Base-by-base conservation (phyloP, 805 yeast species). In the Brettanomyces anomalus region DNA sequence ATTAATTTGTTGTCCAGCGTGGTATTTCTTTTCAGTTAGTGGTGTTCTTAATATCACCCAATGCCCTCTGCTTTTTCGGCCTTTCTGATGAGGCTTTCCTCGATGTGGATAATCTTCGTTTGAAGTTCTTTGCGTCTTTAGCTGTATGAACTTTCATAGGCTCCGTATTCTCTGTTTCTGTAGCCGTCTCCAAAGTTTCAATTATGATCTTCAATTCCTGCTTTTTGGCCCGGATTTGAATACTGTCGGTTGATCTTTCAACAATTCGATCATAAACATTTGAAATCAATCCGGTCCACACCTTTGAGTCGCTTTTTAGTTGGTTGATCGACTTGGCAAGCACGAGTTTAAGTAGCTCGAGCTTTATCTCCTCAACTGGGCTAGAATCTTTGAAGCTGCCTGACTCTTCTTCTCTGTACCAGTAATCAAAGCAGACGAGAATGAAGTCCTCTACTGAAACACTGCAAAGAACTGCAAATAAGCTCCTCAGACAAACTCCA, bases 371-470 rank as follows among this genome's bases (percentile, higher is more conserved):
- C 35, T 17, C 37, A 20, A 18, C 26, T 14, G 21, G n/a, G n/a
- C n/a, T n/a, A n/a, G n/a, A n/a, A n/a, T n/a, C 21, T 17, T 35
- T 35, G 37, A 14, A 20, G 7, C 8, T 20, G 26, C 7, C 26
- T 17, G 15, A 6, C 10, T 36, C 11, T 13, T 16, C 34, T 5
- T 14, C 33, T 6, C 14, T 15, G 15, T 21, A 39, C 42, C 42
- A 39, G 5, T 20, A 17, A 11, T 32, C 37, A 15, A 39, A 33
- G 36, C 21, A 32, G 6, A 39, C 31, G 10, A 31, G 31, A 6
- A 31, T 11, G 31, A 39, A 39, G 16, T 39, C 42, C 16, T 32
- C 19, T n/a, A 33, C 16, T 10, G 42, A 14, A n/a, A 39, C 26
- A n/a, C 16, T n/a, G 15, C 34, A 15, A 10, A 28, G 14, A 15